A percentile compares a stretch with the other conserved stretches of the same genome.
Evolutionary conservation across 176 grass and related monocot species (phyloP).

Genomic region (Triticum urartu): DNA sequence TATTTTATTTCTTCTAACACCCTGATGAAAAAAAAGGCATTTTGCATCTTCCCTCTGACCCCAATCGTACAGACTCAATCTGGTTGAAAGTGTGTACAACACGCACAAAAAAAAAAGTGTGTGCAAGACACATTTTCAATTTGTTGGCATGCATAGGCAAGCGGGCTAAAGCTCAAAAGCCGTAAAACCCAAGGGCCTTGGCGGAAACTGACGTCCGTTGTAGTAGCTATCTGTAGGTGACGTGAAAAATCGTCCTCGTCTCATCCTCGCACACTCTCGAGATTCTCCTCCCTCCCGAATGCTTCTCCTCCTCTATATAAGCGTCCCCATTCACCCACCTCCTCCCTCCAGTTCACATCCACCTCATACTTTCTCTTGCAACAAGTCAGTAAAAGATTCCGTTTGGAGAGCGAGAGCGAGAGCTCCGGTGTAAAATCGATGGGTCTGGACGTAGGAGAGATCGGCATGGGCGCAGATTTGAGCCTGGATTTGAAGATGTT

Average conservation of each 20-base stretch:
- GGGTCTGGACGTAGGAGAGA: constrained; percentile 52
- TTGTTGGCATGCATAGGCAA: background rate
- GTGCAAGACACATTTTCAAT: background rate
- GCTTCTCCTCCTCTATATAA: constrained; percentile 20
- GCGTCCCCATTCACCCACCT: background rate
- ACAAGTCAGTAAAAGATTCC: constrained; percentile 6
- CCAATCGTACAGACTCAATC: background rate
- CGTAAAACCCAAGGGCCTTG: background rate
- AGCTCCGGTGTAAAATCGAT: background rate
- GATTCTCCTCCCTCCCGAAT: constrained; percentile 25
- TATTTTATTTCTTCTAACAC: background rate
- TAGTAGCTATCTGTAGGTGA: background rate
- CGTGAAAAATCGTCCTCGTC: constrained; percentile 37
- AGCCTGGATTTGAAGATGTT: constrained; percentile 64
- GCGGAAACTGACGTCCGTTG: background rate
- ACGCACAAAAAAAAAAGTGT: background rate
- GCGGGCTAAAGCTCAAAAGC: background rate
- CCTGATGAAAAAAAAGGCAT: no score
- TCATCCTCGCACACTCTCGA: background rate
- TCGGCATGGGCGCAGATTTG: constrained; percentile 53
- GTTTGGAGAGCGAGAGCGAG: background rate
- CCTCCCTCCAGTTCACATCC: constrained; percentile 1
- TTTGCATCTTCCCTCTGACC: no score
- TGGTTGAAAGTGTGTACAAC: background rate
- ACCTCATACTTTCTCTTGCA: background rate